Evolutionary conservation across 169 alveolate species (phyloP), one percentile per base, ranked within the genome.

Genomic region (Eimeria brunetti): DNA sequence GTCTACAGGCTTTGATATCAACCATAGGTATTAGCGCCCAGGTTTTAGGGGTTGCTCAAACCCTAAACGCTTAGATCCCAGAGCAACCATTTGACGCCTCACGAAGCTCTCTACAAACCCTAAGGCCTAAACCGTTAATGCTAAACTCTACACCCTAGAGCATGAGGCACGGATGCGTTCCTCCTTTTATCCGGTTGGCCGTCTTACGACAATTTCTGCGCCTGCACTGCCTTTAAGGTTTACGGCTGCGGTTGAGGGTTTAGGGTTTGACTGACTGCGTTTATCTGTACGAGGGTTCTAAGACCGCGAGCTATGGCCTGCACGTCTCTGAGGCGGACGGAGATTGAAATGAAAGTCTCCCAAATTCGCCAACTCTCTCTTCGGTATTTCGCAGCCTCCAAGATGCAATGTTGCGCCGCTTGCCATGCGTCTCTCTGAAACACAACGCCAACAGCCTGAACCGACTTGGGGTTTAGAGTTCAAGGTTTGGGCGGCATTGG

Each of bases 341-440:
- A 94, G 51, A 97, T 86, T 51, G 96, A 97, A 16, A 97, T 92
- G 24, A 96, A 97, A 69, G 98, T 97, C 92, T 98, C 99, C 98
- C 99, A 97, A 95, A 98, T 96, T 96, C 97, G 97, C 99, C 99
- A 98, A 96, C 95, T 98, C 33, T 97, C 98, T 69, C 99, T 95
- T 12, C 96, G 95, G 88, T 97, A 89, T 76, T 97, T 97, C 56
- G 97, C 95, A 3, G 99, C 99, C 88, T 98, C 97, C 89, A 96
- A 97, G 60, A 98, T 96, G 62, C 99, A 98, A 62, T 95, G 96
- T 64, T 96, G 97, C 27, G 99, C 99, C 69, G 97, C 99, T 91
- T 95, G 96, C 97, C 97, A 95, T 91, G 97, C 97, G 33, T 98
- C 97, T 41, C 96, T 91, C 94, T 97, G 95, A 53, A 96, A 96